Evolutionary conservation across 2,329 filamentous ascomycete genomes (phyloP).

Genomic region (Helotiales sp.): DNA sequence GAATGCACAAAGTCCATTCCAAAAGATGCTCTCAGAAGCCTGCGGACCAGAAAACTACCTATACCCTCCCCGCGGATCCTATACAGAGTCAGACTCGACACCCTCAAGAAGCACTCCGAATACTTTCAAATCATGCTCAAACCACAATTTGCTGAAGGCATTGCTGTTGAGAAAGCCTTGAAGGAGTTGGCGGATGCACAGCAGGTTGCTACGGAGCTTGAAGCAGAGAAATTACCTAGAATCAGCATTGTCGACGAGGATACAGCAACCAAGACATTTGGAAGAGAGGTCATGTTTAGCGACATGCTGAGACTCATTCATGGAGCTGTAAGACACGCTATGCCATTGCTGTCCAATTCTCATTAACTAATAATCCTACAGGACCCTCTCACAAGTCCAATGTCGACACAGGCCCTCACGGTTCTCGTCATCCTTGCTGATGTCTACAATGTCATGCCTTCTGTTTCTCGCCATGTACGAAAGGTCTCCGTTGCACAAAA

Average conservation of each 20-base stretch:
- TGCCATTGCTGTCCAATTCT: not conserved
- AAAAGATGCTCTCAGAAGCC: constrained; percentile 49
- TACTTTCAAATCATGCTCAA: constrained; percentile 71
- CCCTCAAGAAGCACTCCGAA: constrained; percentile 60
- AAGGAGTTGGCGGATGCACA: constrained; percentile 46
- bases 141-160: constrained; percentile 65
- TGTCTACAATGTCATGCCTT: constrained; percentile 64
- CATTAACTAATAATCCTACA: constrained; percentile 14
- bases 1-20: constrained; percentile 48
- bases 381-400: constrained; percentile 39
- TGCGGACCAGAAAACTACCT: constrained; percentile 25
- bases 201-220: constrained; percentile 49
- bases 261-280: constrained; percentile 59
- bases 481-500: constrained; percentile 48
- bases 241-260: constrained; percentile 68
- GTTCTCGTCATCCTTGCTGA: constrained; percentile 72
- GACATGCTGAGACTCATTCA: constrained; percentile 71
- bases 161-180: constrained; percentile 51
- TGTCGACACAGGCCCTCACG: constrained; percentile 59
- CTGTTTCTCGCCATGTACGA: constrained; percentile 55
- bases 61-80: constrained; percentile 30
- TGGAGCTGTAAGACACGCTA: constrained; percentile 42
- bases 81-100: constrained; percentile 61
- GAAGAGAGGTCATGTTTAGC: constrained; percentile 61
- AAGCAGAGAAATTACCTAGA: constrained; percentile 56